Conservation (phyloP, 1,139 yeast genomes). For the Suhomyces bokatorum region DNA sequence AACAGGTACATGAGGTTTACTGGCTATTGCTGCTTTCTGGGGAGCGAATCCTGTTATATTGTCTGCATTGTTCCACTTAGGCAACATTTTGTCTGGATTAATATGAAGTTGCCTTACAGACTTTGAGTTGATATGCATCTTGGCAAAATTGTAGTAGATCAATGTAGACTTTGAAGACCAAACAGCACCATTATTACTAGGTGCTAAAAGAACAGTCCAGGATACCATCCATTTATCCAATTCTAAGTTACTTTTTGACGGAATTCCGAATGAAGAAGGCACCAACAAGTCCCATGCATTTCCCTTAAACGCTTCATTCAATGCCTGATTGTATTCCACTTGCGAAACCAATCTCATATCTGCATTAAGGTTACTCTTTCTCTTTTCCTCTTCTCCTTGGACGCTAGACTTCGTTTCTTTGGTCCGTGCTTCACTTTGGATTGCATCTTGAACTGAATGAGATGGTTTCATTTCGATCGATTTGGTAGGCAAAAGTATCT, state of each 20-base stretch:
- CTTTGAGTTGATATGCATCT: slow-evolving; percentile 67
- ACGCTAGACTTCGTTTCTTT: background rate
- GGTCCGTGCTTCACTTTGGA: background rate
- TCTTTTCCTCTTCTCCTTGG: slow-evolving; percentile 8
- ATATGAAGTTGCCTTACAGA: slow-evolving; percentile 51
- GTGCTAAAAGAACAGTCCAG: slow-evolving; percentile 70
- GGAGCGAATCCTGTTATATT: background rate
- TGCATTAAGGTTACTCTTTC: slow-evolving; percentile 21
- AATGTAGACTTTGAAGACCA: slow-evolving; percentile 75
- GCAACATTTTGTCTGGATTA: slow-evolving; percentile 35
- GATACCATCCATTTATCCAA: slow-evolving; percentile 80
- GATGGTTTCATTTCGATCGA: slow-evolving; percentile 4
- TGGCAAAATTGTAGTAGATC: slow-evolving; percentile 72
- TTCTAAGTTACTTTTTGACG: slow-evolving; percentile 65
- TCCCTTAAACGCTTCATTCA: slow-evolving; percentile 58
- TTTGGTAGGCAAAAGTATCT: slow-evolving; percentile 26
- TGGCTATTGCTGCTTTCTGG: background rate
- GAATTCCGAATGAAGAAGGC: slow-evolving; percentile 65
- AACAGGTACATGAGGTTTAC: background rate
- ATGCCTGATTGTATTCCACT: slow-evolving; percentile 70
- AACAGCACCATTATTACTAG: slow-evolving; percentile 57
- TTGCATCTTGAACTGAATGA: background rate
- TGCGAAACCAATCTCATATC: slow-evolving; percentile 69
- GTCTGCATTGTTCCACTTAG: slow-evolving; percentile 30
- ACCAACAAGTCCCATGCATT: slow-evolving; percentile 63